Percentiles rank a stretch among this genome's conserved stretches.
Evolutionary conservation across 768 basidiomycete species (phyloP).

Genomic region (Tylopilus felleus): DNA sequence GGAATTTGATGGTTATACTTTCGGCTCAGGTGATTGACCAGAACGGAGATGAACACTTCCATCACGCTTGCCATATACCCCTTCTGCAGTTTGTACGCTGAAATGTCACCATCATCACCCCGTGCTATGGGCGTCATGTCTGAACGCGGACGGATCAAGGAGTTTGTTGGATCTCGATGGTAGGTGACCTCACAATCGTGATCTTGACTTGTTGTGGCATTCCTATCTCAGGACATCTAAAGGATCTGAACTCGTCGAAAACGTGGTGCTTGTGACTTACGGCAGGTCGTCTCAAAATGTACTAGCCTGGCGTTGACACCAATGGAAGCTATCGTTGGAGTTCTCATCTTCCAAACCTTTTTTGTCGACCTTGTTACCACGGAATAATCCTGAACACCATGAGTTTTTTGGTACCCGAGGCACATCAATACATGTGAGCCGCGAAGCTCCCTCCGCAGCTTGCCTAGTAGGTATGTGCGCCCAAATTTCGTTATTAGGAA

Average conservation of each 20-base stretch:
- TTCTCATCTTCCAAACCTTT: background rate
- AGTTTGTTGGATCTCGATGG: background rate
- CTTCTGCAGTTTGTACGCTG: background rate
- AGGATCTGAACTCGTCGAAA: background rate
- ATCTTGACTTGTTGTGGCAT: background rate
- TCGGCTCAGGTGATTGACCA: background rate
- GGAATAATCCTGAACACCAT: background rate
- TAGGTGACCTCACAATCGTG: background rate
- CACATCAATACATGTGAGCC: background rate
- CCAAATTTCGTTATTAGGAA: background rate
- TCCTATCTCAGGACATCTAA: background rate
- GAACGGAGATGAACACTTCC: background rate
- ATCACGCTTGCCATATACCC: background rate
- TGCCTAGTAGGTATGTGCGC: background rate
- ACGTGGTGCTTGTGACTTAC: background rate
- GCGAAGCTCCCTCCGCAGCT: background rate
- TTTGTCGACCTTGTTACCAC: background rate
- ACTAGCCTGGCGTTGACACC: slow-evolving; percentile 7
- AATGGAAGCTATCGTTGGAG: slow-evolving; percentile 6
- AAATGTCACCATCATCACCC: background rate
- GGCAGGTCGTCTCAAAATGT: background rate
- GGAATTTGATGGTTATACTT: background rate
- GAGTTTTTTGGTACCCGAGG: background rate
- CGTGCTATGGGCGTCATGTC: background rate
- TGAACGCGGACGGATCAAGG: background rate